Evolutionary conservation across 805 yeast genomes (phyloP), one percentile per base, ranked within the genome.

Genomic region (Candida silvatica): DNA sequence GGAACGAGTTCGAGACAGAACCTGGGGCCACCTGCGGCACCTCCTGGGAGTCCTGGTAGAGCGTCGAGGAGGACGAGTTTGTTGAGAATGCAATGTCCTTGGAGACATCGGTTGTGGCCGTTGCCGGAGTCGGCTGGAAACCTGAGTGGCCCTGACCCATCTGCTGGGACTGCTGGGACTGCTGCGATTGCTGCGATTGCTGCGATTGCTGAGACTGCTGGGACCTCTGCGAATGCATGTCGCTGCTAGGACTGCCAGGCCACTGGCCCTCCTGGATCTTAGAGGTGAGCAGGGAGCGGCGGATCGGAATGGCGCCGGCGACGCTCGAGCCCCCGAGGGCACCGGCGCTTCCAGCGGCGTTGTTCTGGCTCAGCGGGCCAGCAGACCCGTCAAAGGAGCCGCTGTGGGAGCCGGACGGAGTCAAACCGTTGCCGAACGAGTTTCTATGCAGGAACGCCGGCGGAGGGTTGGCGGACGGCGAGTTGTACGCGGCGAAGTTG

Each of bases 41-140:
- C 29, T 47, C 49, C 41, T 54, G 54, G 12, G 58, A 59, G 45
- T 51, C 62, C 42, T 46, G 61, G 42, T 41, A 60, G 37, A 51
- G 39, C 28, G 58, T 57, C 39, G 48, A 52, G 26, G 53, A 54
- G 16, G 57, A 59, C 24, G 58, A 60, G 44, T 43, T 58, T 15
- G 54, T 56, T 12, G 54, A 60, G 44, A 52, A 64, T 33, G 69
- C 73, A 17, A 62, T 50, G 44, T 71, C 77, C 46, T 62, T 67
- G 12, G 74, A 64, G 20, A 74, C 60, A 39, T 62, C 67, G 1
- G 81, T 74, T 3, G 81, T 74, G 7, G 81, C 74, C 8, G 64
- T 62, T 5, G 74, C 64, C 16, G 66, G 66, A 0, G 67, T 52
- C 17, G 69, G 66, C 25, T 59, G 61, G 18, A 22, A 22, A n/a